Percentiles rank a stretch among this genome's conserved stretches.
phyloP scores from a whole-genome alignment of 331 rosid genomes.

The Cydonia oblonga region DNA sequence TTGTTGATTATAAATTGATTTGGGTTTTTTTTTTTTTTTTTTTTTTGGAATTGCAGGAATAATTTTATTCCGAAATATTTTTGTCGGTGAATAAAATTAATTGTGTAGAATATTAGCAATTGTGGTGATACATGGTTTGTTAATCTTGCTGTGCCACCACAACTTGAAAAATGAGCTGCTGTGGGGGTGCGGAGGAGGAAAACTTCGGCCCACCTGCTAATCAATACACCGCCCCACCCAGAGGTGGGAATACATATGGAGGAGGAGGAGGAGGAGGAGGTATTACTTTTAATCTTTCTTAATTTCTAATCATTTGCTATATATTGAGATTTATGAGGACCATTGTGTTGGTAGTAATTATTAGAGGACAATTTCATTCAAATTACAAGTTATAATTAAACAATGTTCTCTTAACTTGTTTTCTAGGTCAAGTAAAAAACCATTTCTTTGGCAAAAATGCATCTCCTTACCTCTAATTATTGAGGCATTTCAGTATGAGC shows the following conservation, averaged over 20 bases:
- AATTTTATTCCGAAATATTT: neutral
- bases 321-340: neutral
- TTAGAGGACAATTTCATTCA: too few species aligned
- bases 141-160: constrained; percentile 21
- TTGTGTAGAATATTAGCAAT: neutral
- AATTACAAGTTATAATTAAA: too few species aligned
- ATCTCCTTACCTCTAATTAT: too few species aligned
- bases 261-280: constrained; percentile 24
- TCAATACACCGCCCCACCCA: constrained; percentile 56
- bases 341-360: neutral
- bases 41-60: neutral
- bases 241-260: constrained; percentile 64
- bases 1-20: neutral
- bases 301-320: neutral
- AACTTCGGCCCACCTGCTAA: constrained; percentile 61
- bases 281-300: neutral
- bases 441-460: too few species aligned
- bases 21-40: neutral
- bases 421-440: too few species aligned
- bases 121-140: constrained; percentile 28
- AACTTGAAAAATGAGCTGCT: constrained; percentile 68
- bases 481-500: too few species aligned
- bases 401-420: too few species aligned
- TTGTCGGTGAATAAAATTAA: neutral
- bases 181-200: constrained; percentile 90